A percentile compares a stretch with the other conserved stretches of the same genome.
Conservation (phyloP, 805 yeast genomes). For the Sugiyamaella floridensis region DNA sequence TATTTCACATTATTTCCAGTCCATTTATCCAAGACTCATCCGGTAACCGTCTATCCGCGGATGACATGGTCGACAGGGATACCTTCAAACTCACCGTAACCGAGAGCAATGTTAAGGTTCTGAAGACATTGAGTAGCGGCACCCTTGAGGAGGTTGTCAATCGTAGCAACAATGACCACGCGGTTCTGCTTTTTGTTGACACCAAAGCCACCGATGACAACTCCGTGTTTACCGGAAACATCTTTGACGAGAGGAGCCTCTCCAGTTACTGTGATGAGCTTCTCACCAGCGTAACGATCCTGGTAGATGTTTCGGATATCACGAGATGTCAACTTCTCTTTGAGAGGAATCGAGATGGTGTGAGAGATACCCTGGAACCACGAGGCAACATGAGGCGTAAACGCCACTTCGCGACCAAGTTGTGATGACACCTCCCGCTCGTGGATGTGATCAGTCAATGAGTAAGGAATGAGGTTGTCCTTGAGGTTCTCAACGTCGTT, state of each 20-base stretch:
- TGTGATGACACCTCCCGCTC: constrained; percentile 86
- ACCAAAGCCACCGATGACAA: constrained; percentile 91
- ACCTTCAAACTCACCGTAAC: constrained; percentile 91
- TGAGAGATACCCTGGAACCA: constrained; percentile 99
- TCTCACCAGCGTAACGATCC: constrained; percentile 82
- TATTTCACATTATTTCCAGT: background rate
- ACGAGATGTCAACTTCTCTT: constrained; percentile 59
- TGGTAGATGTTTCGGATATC: constrained; percentile 81
- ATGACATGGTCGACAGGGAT: constrained; percentile 51
- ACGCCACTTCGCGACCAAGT: constrained; percentile 73
- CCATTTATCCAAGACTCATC: background rate
- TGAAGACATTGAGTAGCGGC: constrained; percentile 98
- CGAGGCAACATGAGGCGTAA: constrained; percentile 95
- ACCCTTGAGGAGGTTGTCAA: constrained; percentile 93
- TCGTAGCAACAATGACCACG: constrained; percentile 90
- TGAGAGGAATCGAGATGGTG: constrained; percentile 83
- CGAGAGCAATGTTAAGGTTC: constrained; percentile 83
- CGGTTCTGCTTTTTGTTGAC: constrained; percentile 83
- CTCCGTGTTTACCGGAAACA: constrained; percentile 90
- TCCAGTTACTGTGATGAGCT: constrained; percentile 75
- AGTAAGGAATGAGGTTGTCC: constrained; percentile 88
- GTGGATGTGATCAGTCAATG: constrained; percentile 94
- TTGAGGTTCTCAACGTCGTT: constrained; percentile 70
- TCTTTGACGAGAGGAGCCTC: constrained; percentile 92
- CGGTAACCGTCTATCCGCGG: constrained; percentile 15